Evolutionary conservation across 1,139 yeast genomes (phyloP).

Genomic region (Pichiaceae sp.): DNA sequence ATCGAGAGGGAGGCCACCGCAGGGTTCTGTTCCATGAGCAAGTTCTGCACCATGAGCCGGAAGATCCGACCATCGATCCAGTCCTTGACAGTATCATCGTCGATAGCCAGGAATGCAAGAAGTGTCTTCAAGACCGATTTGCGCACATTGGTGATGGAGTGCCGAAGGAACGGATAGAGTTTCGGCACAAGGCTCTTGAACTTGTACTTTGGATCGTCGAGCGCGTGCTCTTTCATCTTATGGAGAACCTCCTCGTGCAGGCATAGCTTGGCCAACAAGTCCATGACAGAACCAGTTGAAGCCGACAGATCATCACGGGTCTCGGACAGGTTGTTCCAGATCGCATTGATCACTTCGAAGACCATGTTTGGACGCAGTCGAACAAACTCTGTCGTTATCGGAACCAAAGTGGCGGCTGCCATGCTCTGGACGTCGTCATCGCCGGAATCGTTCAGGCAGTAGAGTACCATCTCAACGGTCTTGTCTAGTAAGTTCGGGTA

Average conservation of each 20-base stretch:
- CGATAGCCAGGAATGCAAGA: conserved; percentile 63
- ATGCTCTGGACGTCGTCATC: conserved; percentile 94
- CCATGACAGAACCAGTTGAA: conserved; percentile 95
- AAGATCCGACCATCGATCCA: conserved; percentile 77
- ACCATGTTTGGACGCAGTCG: conserved; percentile 52
- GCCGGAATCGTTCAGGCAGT: conserved; percentile 75
- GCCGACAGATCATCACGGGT: conserved; percentile 89
- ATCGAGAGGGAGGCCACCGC: conserved; percentile 62
- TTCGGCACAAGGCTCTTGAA: conserved; percentile 82
- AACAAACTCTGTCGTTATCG: conserved; percentile 82
- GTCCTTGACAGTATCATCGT: conserved; percentile 53
- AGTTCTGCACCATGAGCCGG: conserved; percentile 76
- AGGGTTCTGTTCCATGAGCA: conserved; percentile 79
- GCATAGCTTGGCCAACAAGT: conserved; percentile 79
- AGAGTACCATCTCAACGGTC: conserved; percentile 78
- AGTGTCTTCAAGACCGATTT: conserved; percentile 81
- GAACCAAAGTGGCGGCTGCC: conserved; percentile 87
- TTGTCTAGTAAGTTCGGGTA: conserved; percentile 55
- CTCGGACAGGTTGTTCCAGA: conserved; percentile 84
- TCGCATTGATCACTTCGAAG: conserved; percentile 58
- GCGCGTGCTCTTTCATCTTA: conserved; percentile 57
- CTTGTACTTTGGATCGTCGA: conserved; percentile 37
- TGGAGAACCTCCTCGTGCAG: conserved; percentile 71
- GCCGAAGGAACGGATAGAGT: conserved; percentile 86
- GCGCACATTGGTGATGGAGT: conserved; percentile 87